Evolutionary conservation across 2,329 filamentous ascomycete species (phyloP), one percentile per base, ranked within the genome.

Genomic region (Chaetomium strumarium): DNA sequence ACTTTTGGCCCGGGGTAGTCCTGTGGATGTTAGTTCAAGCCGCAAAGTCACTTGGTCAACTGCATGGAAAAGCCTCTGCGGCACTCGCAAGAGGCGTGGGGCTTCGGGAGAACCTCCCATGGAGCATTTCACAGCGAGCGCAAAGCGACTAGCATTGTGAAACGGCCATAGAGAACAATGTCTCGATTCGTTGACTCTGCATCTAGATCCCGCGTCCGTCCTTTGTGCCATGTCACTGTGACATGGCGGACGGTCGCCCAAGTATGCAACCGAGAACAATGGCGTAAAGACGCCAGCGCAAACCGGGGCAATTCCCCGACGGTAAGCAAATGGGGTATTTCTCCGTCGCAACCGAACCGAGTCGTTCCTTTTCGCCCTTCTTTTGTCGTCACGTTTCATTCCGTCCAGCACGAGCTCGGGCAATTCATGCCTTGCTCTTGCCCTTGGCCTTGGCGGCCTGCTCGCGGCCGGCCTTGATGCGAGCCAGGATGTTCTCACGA

Each of bases 401-500:
- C 49, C 34, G 49, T 51, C 48, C 38, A 40, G 48, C 33, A 17
- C 36, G n/a, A 37, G 20, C 37, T 55, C 42, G 46, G 31, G 33
- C 41, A 40, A 48, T 59, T 61, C 57, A 62, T 39, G 61, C 62
- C 63, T 61, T 61, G 56, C 74, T 74, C 68, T 81, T 78, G 72
- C 78, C 75, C 77, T 85, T 85, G 77, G 74, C 75, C 79, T 90
- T 90, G 73, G 77, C 77, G 72, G 78, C 78, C 70, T 83, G 79
- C 78, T 92, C 88, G 62, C 88, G 85, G 69, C 88, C 89, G 64
- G 78, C 75, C 77, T 85, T 85, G 79, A 88, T 90, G 76, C 89
- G 84, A 78, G 89, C 88, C 66, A 95, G 80, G 70, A 93, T 93
- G 73, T 77, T 79, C 82, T 93, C 88, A 66, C 89, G 86, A 78